A percentile compares a stretch with the other conserved stretches of the same genome.
Evolutionary conservation across 1,284 basidiomycete species (phyloP).

Genomic region (Megacollybia platyphylla): DNA sequence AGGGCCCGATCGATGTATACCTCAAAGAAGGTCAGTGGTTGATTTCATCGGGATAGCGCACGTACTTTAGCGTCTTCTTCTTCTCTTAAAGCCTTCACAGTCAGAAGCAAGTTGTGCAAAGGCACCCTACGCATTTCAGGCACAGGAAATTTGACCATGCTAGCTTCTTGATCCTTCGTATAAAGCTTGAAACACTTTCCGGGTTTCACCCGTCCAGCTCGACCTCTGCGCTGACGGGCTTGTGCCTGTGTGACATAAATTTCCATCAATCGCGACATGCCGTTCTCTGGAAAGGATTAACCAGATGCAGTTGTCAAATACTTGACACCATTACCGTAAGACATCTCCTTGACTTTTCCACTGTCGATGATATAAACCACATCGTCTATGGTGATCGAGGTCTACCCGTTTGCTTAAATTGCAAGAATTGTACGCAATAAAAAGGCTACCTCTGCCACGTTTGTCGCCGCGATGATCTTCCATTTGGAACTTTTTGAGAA

Average conservation of each 20-base stretch:
- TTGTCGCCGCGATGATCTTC: constrained; percentile 86
- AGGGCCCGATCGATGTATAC: constrained; percentile 64
- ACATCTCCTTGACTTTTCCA: constrained; percentile 83
- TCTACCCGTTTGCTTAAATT: constrained; percentile 30
- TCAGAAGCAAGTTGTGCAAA: constrained; percentile 72
- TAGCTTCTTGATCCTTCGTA: constrained; percentile 60
- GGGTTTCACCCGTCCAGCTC: constrained; percentile 81
- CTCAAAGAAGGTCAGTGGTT: constrained; percentile 11
- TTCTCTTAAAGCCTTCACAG: constrained; percentile 75
- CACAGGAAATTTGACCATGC: constrained; percentile 63
- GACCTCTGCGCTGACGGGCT: constrained; percentile 75
- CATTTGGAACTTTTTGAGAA: constrained; percentile 58
- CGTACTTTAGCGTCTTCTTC: constrained; percentile 68
- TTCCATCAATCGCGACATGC: constrained; percentile 71
- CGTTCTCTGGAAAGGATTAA: constrained; percentile 60
- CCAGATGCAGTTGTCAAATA: no score
- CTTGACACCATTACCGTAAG: no score
- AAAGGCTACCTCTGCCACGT: constrained; percentile 62
- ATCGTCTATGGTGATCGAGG: constrained; percentile 91
- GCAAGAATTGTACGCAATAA: background rate
- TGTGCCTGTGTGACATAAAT: constrained; percentile 75
- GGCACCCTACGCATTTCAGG: constrained; percentile 90
- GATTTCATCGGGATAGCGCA: constrained; percentile 6
- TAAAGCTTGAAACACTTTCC: constrained; percentile 82
- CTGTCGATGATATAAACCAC: constrained; percentile 78